Evolutionary conservation across 2,329 filamentous ascomycete genomes (phyloP).

Genomic region (Fusarium nygamai): DNA sequence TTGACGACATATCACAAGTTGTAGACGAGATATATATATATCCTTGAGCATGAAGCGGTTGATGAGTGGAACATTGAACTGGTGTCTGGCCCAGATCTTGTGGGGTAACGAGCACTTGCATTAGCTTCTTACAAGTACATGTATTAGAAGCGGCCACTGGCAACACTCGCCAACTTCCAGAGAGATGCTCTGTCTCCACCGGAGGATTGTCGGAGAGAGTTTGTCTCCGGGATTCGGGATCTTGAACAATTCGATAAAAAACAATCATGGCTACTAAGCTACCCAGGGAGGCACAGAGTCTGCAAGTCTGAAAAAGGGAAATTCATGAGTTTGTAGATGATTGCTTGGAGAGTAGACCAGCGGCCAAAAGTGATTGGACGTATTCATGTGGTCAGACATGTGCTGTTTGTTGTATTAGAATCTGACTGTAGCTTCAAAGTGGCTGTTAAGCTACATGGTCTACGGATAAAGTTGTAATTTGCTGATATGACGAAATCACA

Average conservation of each 20-base stretch:
- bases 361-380: not conserved
- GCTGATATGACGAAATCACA: constrained; percentile 30
- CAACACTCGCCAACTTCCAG: not conserved
- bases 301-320: not conserved
- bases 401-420: not conserved
- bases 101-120: not conserved
- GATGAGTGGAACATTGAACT: not conserved
- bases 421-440: not conserved
- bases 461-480: not conserved
- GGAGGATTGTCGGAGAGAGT: constrained; percentile 15
- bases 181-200: not conserved
- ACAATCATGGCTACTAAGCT: not conserved
- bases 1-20: not conserved
- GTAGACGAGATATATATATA: constrained; percentile 16
- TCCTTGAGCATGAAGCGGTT: not conserved
- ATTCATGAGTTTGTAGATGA: not conserved
- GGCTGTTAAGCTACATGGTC: not conserved
- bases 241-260: not conserved
- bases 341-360: not conserved
- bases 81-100: not conserved
- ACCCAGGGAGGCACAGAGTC: not conserved
- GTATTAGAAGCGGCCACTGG: not conserved
- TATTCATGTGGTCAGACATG: not conserved
- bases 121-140: no score
- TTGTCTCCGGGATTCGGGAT: constrained; percentile 16